phyloP scores from a whole-genome alignment of 2,329 filamentous ascomycete species.

The Leptographium wingfieldii region DNA sequence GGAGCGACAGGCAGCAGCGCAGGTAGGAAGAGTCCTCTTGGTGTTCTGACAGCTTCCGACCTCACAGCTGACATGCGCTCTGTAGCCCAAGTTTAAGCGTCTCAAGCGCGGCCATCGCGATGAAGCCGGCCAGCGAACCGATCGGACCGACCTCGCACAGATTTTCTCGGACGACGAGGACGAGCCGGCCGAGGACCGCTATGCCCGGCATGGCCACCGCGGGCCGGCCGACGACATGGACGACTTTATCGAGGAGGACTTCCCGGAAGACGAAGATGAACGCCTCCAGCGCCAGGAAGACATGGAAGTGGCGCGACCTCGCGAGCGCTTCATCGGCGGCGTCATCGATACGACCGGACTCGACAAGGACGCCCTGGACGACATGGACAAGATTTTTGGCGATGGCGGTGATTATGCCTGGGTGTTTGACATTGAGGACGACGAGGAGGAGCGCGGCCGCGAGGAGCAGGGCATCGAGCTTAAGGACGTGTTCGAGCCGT shows the following conservation, averaged over 20 bases:
- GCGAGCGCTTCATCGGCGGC: slow-evolving; percentile 54
- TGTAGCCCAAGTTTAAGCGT: slow-evolving; percentile 82
- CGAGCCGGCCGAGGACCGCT: slow-evolving; percentile 45
- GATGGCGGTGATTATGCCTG: slow-evolving; percentile 94
- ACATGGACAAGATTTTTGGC: slow-evolving; percentile 93
- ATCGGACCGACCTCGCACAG: slow-evolving; percentile 66
- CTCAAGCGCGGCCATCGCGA: slow-evolving; percentile 83
- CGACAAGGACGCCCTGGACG: slow-evolving; percentile 84
- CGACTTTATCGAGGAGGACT: slow-evolving; percentile 95
- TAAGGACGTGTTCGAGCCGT: slow-evolving; percentile 97
- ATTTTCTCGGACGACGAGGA: slow-evolving; percentile 97
- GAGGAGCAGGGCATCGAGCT: slow-evolving; percentile 80
- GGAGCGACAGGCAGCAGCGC: slow-evolving; percentile 51
- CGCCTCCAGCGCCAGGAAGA: slow-evolving; percentile 68
- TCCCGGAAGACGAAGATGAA: slow-evolving; percentile 75
- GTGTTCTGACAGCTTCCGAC: slow-evolving; percentile 2
- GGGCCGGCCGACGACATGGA: slow-evolving; percentile 68
- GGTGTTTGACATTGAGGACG: slow-evolving; percentile 79
- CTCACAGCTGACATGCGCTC: slow-evolving; percentile 7
- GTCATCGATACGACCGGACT: slow-evolving; percentile 72
- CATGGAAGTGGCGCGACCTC: slow-evolving; percentile 73
- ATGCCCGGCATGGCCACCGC: slow-evolving; percentile 41
- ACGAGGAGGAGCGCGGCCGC: slow-evolving; percentile 64
- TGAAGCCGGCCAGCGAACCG: slow-evolving; percentile 50
- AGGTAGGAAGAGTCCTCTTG: slow-evolving; percentile 39